A percentile compares a stretch with the other conserved stretches of the same genome.
phyloP scores from a whole-genome alignment of 768 basidiomycete species.

The Mrakia hoshinonis region DNA sequence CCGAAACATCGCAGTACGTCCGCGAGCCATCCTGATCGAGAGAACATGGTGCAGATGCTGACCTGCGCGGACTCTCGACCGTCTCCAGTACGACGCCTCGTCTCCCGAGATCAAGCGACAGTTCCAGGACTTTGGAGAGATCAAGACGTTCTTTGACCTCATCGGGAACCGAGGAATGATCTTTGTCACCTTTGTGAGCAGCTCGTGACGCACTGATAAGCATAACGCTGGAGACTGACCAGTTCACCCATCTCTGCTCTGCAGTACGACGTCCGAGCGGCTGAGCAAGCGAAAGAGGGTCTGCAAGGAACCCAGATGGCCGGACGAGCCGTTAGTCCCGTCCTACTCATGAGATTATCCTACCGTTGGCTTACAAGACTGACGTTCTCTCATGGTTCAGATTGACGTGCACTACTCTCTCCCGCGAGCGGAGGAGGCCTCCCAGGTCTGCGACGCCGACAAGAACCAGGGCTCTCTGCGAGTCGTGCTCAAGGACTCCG shows the following conservation, averaged over 20 bases:
- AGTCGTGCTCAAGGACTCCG: conserved; percentile 64
- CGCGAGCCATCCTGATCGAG: background rate
- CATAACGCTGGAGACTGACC: background rate
- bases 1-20: conserved; percentile 90
- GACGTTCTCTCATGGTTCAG: conserved; percentile 43
- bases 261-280: conserved; percentile 85
- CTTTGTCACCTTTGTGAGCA: conserved; percentile 92
- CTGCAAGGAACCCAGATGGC: conserved; percentile 82
- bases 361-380: background rate
- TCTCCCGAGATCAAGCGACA: conserved; percentile 63
- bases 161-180: conserved; percentile 95
- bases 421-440: conserved; percentile 72
- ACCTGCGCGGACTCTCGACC: background rate
- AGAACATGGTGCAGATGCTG: background rate
- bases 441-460: conserved; percentile 55
- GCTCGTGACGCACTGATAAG: background rate
- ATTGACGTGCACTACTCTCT: conserved; percentile 98
- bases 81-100: conserved; percentile 41
- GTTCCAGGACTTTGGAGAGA: conserved; percentile 89
- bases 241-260: background rate
- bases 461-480: conserved; percentile 84
- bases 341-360: background rate
- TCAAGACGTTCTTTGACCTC: conserved; percentile 94
- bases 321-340: conserved; percentile 69
- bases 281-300: conserved; percentile 81